Conservation (phyloP, 2,329 filamentous ascomycete genomes). For the Sporothrix sp. region DNA sequence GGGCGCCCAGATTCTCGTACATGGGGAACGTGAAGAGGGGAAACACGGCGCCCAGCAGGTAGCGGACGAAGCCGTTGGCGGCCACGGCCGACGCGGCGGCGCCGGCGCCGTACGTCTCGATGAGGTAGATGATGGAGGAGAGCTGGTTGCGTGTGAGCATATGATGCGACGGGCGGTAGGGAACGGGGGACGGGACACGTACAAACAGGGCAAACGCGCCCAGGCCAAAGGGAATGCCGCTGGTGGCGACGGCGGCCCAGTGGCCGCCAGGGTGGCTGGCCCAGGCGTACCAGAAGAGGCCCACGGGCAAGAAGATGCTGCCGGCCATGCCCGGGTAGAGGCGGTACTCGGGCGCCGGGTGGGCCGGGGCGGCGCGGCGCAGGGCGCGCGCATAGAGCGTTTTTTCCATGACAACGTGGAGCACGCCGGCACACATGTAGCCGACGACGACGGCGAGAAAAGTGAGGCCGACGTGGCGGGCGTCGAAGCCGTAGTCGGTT, state of each 20-base stretch:
- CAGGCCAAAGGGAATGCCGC: slow-evolving; percentile 4
- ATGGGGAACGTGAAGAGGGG: slow-evolving; percentile 5
- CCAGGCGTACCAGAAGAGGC: slow-evolving; percentile 9
- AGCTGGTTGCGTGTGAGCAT: neutral
- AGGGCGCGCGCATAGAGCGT: neutral
- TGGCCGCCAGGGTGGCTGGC: neutral
- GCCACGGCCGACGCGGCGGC: slow-evolving; percentile 1
- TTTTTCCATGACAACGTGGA: neutral
- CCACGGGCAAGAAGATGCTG: slow-evolving; percentile 6
- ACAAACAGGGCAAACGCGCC: slow-evolving; percentile 7
- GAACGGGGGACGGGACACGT: neutral
- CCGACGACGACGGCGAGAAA: neutral
- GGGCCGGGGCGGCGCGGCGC: neutral
- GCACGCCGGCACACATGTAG: neutral
- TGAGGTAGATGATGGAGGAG: slow-evolving; percentile 3
- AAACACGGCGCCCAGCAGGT: slow-evolving; percentile 4
- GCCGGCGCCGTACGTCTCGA: slow-evolving; percentile 2
- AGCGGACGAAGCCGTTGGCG: slow-evolving; percentile 4
- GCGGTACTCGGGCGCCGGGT: neutral
- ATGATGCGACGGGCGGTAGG: neutral
- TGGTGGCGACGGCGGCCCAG: slow-evolving; percentile 3
- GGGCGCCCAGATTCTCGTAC: slow-evolving; percentile 5
- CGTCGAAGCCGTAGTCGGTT: slow-evolving; percentile 1
- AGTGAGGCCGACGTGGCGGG: neutral
- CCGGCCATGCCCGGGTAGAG: slow-evolving; percentile 7